These are phyloP conservation scores for Clitoria ternatea DNA, from an alignment of 306 rosid species.

Conservation along the genomic window DNA sequence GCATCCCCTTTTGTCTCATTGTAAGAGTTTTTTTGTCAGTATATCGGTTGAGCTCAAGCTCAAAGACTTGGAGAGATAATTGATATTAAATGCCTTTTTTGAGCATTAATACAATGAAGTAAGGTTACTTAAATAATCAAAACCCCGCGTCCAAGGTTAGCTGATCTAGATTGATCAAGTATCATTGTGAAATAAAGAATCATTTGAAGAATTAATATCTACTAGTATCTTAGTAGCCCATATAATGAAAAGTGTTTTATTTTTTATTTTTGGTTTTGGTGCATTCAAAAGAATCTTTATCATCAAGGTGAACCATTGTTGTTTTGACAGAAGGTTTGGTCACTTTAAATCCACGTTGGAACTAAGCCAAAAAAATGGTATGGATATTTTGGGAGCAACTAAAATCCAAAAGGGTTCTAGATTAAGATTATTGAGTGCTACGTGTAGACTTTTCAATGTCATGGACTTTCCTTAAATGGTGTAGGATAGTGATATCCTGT, in stretches of 20 bases:
- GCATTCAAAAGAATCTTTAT: background rate
- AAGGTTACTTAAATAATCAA: background rate
- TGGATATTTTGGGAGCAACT: background rate
- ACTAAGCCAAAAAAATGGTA: background rate
- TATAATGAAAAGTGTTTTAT: background rate
- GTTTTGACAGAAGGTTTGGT: constrained; percentile 23
- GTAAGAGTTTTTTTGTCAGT: background rate
- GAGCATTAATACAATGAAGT: background rate
- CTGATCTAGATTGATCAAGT: background rate
- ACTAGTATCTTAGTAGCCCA: background rate
- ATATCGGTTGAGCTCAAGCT: background rate
- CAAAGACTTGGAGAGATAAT: background rate
- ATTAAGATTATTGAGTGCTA: constrained; percentile 10
- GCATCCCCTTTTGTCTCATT: background rate
- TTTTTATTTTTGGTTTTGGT: background rate
- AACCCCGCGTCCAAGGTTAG: background rate
- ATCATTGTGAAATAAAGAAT: constrained; percentile 1
- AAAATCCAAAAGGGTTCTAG: constrained; percentile 24
- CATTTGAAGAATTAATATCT: constrained; percentile 4
- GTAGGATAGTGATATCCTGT: constrained; percentile 29
- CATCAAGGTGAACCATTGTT: background rate
- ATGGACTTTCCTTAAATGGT: constrained; percentile 14
- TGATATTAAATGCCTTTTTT: background rate
- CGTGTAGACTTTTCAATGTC: constrained; percentile 16
- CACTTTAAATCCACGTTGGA: background rate